These are phyloP conservation scores for Lepidopterella palustris DNA, from an alignment of 495 filamentous ascomycete species.

Conservation along the genomic window DNA sequence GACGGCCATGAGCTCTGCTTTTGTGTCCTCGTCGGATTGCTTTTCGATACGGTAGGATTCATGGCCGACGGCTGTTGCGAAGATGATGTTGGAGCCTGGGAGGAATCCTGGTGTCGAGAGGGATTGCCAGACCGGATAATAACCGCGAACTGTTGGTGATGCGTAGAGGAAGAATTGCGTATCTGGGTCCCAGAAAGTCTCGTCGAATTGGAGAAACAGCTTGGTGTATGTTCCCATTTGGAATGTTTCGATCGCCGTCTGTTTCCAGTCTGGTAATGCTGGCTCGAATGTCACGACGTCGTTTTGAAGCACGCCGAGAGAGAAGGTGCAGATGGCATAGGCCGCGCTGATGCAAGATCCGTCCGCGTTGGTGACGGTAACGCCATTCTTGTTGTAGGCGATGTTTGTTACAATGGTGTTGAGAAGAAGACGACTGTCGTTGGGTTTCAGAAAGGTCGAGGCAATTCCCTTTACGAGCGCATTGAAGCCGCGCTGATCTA, in stretches of 20 bases:
- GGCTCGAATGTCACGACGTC: conserved; percentile 56
- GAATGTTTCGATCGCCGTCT: conserved; percentile 57
- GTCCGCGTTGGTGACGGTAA: conserved; percentile 51
- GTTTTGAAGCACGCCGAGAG: conserved; percentile 63
- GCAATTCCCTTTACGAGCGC: conserved; percentile 55
- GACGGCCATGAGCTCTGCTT: conserved; percentile 54
- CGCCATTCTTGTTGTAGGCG: conserved; percentile 47
- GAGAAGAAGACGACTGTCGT: conserved; percentile 54
- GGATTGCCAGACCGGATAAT: conserved; percentile 67
- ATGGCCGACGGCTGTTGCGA: conserved; percentile 59
- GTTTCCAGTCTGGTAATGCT: conserved; percentile 59
- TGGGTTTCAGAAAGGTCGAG: conserved; percentile 49
- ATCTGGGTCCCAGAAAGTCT: conserved; percentile 62
- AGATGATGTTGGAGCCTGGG: conserved; percentile 58
- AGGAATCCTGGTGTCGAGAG: conserved; percentile 54
- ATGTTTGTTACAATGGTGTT: conserved; percentile 56
- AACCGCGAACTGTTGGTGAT: conserved; percentile 53
- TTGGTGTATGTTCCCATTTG: conserved; percentile 75
- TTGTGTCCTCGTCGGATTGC: conserved; percentile 56
- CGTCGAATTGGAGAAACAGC: conserved; percentile 67
- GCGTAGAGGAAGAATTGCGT: conserved; percentile 70
- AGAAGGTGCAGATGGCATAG: conserved; percentile 54
- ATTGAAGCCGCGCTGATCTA: conserved; percentile 64
- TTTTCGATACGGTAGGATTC: conserved; percentile 59
- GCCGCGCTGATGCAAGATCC: conserved; percentile 56